phyloP scores from a whole-genome alignment of 2,329 filamentous ascomycete genomes.

The Ophiostoma ips region DNA sequence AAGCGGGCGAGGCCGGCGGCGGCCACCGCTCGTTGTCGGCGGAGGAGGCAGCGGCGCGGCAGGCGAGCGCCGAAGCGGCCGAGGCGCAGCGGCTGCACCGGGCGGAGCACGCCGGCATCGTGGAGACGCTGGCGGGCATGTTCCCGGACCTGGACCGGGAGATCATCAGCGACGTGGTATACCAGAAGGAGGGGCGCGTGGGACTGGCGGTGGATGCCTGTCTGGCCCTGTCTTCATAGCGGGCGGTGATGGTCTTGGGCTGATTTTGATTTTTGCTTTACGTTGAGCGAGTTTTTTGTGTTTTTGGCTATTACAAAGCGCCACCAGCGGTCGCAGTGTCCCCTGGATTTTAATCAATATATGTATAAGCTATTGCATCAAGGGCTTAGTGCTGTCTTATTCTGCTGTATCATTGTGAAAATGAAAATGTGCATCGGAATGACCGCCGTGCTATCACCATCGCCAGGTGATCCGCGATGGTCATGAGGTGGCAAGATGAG shows the following conservation, averaged over 20 bases:
- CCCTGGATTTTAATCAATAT: too few species aligned
- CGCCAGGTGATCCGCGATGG: too few species aligned
- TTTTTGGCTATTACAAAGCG: too few species aligned
- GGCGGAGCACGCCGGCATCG: slow-evolving; percentile 77
- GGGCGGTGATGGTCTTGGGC: neutral
- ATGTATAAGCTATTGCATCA: too few species aligned
- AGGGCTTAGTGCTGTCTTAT: too few species aligned
- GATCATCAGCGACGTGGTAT: slow-evolving; percentile 90
- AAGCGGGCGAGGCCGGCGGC: neutral
- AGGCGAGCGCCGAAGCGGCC: slow-evolving; percentile 79
- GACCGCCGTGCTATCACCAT: too few species aligned
- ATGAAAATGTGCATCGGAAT: too few species aligned
- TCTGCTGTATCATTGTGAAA: too few species aligned
- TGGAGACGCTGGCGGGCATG: slow-evolving; percentile 91
- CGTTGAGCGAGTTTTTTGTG: neutral
- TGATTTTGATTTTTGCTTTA: neutral
- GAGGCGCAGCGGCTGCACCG: slow-evolving; percentile 72
- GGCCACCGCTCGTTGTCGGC: slow-evolving; percentile 44
- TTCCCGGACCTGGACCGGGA: slow-evolving; percentile 91
- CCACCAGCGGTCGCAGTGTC: too few species aligned
- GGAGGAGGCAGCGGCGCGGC: slow-evolving; percentile 77
- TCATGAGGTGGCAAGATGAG: too few species aligned
- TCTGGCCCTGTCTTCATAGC: slow-evolving; percentile 45
- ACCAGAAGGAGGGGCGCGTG: slow-evolving; percentile 85
- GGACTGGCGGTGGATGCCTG: slow-evolving; percentile 78